These are phyloP conservation scores for Chlorella variabilis DNA, from an alignment of 163 green algal species.

Conservation along the genomic window DNA sequence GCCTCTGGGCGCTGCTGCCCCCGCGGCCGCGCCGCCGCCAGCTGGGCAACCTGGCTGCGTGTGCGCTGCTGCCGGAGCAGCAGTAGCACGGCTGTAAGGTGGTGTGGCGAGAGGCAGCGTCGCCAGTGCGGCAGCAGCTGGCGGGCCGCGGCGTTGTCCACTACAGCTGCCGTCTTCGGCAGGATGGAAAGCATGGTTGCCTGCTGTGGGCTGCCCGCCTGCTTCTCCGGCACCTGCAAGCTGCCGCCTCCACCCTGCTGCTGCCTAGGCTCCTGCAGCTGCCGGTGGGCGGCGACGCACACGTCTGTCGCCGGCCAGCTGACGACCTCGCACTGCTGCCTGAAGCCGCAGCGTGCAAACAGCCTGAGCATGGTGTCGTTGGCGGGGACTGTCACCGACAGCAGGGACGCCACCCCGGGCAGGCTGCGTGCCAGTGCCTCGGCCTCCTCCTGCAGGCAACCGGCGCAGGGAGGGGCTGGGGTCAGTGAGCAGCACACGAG, in stretches of 20 bases:
- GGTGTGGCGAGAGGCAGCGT: background rate
- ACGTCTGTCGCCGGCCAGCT: constrained; percentile 8
- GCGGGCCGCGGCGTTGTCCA: background rate
- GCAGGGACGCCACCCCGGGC: background rate
- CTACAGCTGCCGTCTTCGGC: background rate
- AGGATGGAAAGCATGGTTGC: background rate
- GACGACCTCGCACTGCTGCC: background rate
- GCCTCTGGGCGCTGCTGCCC: background rate
- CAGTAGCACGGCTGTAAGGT: background rate
- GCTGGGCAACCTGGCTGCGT: background rate
- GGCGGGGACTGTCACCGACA: constrained; percentile 13
- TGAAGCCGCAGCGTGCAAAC: constrained; percentile 16
- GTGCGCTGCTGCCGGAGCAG: background rate
- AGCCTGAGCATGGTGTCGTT: constrained; percentile 27
- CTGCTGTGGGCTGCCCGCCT: background rate
- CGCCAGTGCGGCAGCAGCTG: constrained; percentile 25
- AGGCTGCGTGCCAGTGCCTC: constrained; percentile 2
- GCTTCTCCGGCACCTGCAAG: background rate
- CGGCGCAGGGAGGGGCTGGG: background rate
- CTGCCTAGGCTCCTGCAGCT: background rate
- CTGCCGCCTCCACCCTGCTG: no score
- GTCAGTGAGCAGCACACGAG: no score
- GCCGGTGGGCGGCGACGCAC: background rate
- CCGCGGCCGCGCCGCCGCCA: background rate
- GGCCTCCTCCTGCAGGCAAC: background rate